Conservation (phyloP, 768 basidiomycete genomes). For the Phanerodontia chrysosporium region DNA sequence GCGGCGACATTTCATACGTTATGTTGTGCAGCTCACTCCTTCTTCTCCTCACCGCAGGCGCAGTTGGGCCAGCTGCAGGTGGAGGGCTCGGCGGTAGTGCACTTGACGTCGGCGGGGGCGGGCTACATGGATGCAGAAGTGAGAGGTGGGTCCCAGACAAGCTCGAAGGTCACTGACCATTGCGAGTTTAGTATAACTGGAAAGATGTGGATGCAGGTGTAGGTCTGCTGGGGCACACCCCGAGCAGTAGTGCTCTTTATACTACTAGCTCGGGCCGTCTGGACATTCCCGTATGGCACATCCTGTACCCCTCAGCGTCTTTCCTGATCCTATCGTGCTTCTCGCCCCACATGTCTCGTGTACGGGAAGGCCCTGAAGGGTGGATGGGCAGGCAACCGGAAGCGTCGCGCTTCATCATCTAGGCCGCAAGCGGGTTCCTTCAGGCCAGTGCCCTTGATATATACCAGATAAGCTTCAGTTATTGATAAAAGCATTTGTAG, state of each 20-base stretch:
- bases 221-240: constrained; percentile 3
- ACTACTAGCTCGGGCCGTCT: constrained; percentile 1
- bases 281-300: not conserved
- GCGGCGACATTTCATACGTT: too few relatives aligned
- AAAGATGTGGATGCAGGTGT: not conserved
- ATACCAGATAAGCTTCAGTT: not conserved
- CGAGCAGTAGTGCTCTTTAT: not conserved
- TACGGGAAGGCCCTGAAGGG: not conserved
- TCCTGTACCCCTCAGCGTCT: not conserved
- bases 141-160: not conserved
- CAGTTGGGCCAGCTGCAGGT: constrained; percentile 15
- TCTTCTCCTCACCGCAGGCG: constrained; percentile 12
- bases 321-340: constrained; percentile 1
- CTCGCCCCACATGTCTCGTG: not conserved
- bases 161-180: constrained; percentile 5
- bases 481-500: not conserved
- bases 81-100: constrained; percentile 1
- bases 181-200: not conserved
- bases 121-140: constrained; percentile 1
- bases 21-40: not conserved
- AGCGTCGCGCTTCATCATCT: not conserved
- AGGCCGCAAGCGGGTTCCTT: not conserved
- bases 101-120: constrained; percentile 14
- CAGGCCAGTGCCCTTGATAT: not conserved
- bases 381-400: not conserved